Conservation (phyloP, 768 basidiomycete species). For the Chiua virens region DNA sequence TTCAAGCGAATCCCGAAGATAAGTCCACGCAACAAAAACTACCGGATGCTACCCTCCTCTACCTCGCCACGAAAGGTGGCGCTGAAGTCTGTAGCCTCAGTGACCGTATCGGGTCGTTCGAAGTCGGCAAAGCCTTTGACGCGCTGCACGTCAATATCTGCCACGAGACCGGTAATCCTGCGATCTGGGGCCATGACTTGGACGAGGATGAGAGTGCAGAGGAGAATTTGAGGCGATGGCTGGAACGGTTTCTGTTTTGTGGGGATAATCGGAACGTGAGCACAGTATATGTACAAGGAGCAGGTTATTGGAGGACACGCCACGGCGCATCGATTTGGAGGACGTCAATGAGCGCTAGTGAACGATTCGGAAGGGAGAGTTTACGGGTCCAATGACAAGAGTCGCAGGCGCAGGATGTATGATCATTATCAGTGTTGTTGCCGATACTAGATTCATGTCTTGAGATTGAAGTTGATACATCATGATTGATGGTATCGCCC, state of each 20-base stretch:
- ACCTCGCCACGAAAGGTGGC: constrained; percentile 89
- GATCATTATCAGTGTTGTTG: no score
- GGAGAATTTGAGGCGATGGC: constrained; percentile 46
- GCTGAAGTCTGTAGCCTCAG: constrained; percentile 75
- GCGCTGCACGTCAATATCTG: constrained; percentile 72
- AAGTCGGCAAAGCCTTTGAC: constrained; percentile 82
- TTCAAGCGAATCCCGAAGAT: no score
- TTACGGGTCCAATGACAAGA: no score
- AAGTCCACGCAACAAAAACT: constrained; percentile 44
- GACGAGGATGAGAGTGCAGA: constrained; percentile 1
- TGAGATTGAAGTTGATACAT: no score
- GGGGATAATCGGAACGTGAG: constrained; percentile 84
- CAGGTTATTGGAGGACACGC: constrained; percentile 61
- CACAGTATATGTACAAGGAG: constrained; percentile 82
- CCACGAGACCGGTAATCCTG: constrained; percentile 49
- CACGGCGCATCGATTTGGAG: no score
- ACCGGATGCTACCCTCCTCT: constrained; percentile 67
- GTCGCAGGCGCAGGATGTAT: no score
- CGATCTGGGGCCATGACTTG: constrained; percentile 48
- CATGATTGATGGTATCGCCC: no score
- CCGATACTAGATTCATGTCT: no score
- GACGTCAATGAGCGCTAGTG: no score
- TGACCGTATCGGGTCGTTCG: constrained; percentile 68
- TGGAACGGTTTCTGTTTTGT: constrained; percentile 83
- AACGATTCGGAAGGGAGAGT: no score